These are phyloP conservation scores for Phytophthora sp. DNA, from an alignment of 352 stramenopile species.

Conservation along the genomic window DNA sequence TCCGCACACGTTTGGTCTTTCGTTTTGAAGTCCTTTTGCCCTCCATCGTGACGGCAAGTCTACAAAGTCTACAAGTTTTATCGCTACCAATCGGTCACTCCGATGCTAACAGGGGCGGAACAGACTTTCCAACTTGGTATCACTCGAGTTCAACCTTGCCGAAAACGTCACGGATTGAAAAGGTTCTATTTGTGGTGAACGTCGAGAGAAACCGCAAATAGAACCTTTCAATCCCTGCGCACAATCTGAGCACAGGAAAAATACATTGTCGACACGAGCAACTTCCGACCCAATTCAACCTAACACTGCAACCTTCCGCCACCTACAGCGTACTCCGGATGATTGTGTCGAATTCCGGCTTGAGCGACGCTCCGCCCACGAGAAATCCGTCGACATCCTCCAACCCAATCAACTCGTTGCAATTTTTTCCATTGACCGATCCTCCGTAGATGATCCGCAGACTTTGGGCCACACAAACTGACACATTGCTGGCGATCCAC, in stretches of 20 bases:
- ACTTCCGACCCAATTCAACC: too few species aligned
- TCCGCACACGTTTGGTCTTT: conserved; percentile 59
- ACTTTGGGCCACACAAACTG: conserved; percentile 60
- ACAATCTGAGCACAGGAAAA: too few species aligned
- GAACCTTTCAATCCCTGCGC: too few species aligned
- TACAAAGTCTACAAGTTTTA: neutral
- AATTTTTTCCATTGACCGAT: conserved; percentile 94
- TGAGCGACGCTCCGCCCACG: conserved; percentile 94
- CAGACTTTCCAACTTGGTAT: too few species aligned
- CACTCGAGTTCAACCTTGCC: too few species aligned
- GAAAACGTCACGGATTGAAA: neutral
- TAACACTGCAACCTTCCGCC: neutral
- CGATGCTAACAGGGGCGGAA: neutral
- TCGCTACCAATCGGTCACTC: too few species aligned
- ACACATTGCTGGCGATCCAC: conserved; percentile 81
- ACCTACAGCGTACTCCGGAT: conserved; percentile 57
- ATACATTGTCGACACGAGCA: too few species aligned
- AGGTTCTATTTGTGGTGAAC: neutral
- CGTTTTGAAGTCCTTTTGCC: conserved; percentile 28
- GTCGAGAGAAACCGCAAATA: neutral
- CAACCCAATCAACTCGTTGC: conserved; percentile 86
- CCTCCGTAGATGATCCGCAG: conserved; percentile 93
- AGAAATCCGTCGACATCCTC: conserved; percentile 93
- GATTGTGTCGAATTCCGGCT: conserved; percentile 92
- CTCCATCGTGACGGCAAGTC: conserved; percentile 17